Evolutionary conservation across 169 alveolate species (phyloP).

Genomic region (Cryptosporidium sp.): DNA sequence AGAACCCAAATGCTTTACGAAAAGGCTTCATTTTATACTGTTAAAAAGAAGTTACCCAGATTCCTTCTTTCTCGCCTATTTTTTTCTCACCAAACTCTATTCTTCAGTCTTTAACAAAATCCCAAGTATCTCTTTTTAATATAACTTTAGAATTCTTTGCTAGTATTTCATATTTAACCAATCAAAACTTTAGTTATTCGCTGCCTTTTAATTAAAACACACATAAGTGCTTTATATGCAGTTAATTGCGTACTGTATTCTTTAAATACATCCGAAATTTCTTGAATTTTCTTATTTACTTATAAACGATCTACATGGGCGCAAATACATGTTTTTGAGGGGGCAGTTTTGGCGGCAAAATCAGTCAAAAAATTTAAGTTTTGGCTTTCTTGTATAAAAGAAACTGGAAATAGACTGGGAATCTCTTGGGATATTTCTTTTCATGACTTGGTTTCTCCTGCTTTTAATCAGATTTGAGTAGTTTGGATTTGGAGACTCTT

Average conservation of each 20-base stretch:
- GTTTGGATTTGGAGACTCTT: constrained; percentile 20
- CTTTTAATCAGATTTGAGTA: constrained; percentile 6
- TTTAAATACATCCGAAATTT: background rate
- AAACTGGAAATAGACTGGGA: constrained; percentile 62
- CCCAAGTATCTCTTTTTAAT: background rate
- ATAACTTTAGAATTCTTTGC: background rate
- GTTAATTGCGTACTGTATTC: too few species aligned
- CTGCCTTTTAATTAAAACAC: background rate
- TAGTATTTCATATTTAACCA: background rate
- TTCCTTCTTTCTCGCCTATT: background rate
- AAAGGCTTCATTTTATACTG: background rate
- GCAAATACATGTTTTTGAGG: constrained; percentile 28
- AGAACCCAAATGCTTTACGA: background rate
- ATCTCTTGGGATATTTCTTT: constrained; percentile 12
- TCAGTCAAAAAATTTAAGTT: constrained; percentile 12
- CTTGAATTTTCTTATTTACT: constrained; percentile 32
- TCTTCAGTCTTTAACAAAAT: background rate
- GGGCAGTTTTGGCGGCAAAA: constrained; percentile 22
- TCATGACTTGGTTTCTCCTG: constrained; percentile 1
- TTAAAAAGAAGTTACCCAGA: background rate
- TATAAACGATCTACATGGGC: constrained; percentile 56
- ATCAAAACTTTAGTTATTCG: background rate
- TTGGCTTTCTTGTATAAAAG: constrained; percentile 25
- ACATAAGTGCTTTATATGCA: background rate
- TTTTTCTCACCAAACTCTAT: background rate